Evolutionary conservation across 495 filamentous ascomycete genomes (phyloP).

Genomic region (Talaromyces adpressus): DNA sequence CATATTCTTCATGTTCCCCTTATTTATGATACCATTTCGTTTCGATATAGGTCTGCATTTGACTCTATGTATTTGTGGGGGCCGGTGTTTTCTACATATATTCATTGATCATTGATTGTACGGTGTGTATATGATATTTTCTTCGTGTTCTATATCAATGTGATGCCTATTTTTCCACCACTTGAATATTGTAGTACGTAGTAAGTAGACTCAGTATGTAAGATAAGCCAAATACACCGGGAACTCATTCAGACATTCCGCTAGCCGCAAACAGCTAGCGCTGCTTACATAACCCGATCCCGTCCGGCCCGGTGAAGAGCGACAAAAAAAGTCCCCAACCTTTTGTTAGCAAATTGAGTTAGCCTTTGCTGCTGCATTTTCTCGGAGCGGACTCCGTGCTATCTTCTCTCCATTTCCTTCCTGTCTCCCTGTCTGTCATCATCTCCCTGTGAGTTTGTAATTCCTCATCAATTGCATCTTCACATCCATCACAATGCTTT

Average conservation of each 20-base stretch:
- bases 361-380: neutral
- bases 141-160: neutral
- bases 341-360: neutral
- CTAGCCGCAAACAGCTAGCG: neutral
- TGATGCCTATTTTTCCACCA: neutral
- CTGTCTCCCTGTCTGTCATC: neutral
- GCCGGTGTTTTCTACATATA: neutral
- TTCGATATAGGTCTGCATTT: constrained; percentile 1
- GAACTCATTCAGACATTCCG: neutral
- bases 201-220: neutral
- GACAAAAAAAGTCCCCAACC: constrained; percentile 1
- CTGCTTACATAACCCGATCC: neutral
- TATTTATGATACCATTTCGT: constrained; percentile 10
- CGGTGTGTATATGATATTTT: neutral
- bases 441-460: neutral
- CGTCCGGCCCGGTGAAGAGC: neutral
- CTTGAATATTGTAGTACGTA: neutral
- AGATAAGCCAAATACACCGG: neutral
- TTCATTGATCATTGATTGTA: neutral
- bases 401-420: neutral
- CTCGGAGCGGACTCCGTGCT: neutral
- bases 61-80: neutral
- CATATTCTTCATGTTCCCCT: neutral
- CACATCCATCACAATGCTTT: constrained; percentile 26
- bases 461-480: neutral